Conservation (phyloP, 108 stramenopile species). For the Bacterosira constricta region DNA sequence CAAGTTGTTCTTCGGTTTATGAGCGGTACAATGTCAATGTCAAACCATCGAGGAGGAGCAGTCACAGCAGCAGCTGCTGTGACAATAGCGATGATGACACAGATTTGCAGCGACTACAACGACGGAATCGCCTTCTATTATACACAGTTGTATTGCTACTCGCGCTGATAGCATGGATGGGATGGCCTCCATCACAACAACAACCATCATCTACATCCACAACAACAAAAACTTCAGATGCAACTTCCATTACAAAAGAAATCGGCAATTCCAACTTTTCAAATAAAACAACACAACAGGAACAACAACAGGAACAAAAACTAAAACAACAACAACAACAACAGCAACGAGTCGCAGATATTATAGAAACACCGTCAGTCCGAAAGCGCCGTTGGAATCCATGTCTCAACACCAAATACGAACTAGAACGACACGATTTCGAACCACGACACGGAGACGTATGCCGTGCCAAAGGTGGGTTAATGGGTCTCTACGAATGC, state of each 20-base stretch:
- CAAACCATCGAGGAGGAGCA: no score
- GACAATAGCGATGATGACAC: neutral
- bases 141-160: slow-evolving; percentile 4
- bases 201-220: no score
- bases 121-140: slow-evolving; percentile 8
- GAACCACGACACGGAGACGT: slow-evolving; percentile 35
- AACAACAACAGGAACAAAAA: slow-evolving; percentile 10
- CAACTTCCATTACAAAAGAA: no score
- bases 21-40: no score
- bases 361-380: no score
- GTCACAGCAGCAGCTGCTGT: no score
- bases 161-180: slow-evolving; percentile 5
- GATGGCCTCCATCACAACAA: neutral
- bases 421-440: slow-evolving; percentile 30
- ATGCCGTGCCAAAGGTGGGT: slow-evolving; percentile 23
- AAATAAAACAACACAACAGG: neutral
- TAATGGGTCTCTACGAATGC: slow-evolving; percentile 14
- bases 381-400: slow-evolving; percentile 29
- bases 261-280: neutral
- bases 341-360: no score
- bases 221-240: no score
- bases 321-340: slow-evolving; percentile 9
- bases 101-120: slow-evolving; percentile 1
- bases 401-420: slow-evolving; percentile 28
- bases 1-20: no score